Evolutionary conservation across 2,329 filamentous ascomycete genomes (phyloP).

Genomic region (Aureobasidium sp.): DNA sequence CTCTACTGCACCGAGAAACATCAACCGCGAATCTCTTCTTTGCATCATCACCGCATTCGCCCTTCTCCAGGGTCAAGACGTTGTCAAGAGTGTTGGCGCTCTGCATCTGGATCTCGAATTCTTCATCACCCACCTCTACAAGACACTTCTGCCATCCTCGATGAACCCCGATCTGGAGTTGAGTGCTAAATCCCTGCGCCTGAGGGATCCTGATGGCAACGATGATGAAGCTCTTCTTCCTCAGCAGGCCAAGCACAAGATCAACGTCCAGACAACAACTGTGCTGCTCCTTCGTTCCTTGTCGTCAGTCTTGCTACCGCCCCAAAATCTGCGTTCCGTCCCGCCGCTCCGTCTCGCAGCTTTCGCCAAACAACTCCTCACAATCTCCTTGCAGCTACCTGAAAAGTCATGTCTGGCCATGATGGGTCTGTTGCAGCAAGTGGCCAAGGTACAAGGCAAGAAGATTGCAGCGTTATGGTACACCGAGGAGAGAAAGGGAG

Average conservation of each 20-base stretch:
- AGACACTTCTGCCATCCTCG: constrained; percentile 69
- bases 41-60: constrained; percentile 95
- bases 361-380: constrained; percentile 87
- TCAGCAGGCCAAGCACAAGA: constrained; percentile 49
- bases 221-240: neutral
- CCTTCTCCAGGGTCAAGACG: constrained; percentile 91
- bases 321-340: constrained; percentile 63
- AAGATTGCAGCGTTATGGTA: constrained; percentile 87
- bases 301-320: constrained; percentile 70
- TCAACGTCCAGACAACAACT: constrained; percentile 93
- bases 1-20: constrained; percentile 54
- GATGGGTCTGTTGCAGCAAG: constrained; percentile 67
- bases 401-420: constrained; percentile 83
- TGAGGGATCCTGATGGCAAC: constrained; percentile 13
- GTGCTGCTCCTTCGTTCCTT: constrained; percentile 85
- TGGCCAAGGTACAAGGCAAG: constrained; percentile 72
- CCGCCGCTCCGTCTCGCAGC: constrained; percentile 82
- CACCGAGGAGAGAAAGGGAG: constrained; percentile 86
- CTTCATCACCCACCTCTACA: constrained; percentile 92
- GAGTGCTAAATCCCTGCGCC: constrained; percentile 49
- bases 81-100: constrained; percentile 70
- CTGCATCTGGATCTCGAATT: constrained; percentile 88
- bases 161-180: constrained; percentile 82
- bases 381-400: constrained; percentile 72
- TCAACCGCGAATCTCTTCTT: constrained; percentile 79